Base-by-base conservation (phyloP, 495 filamentous ascomycete genomes). In the Daldinia loculata region DNA sequence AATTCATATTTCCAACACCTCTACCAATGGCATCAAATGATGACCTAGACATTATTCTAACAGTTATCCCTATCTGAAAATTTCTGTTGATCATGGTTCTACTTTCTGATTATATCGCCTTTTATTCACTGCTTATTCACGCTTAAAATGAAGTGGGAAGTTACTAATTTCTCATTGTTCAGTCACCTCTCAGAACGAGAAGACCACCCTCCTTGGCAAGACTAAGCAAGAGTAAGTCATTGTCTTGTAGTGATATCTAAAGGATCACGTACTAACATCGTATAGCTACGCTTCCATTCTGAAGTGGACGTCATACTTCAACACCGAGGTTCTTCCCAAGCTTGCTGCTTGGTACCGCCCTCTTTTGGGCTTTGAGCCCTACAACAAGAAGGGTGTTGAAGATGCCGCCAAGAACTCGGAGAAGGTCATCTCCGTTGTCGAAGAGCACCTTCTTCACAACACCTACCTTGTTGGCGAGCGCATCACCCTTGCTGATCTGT, bases 61-160 rank as follows among this genome's bases (percentile, higher is more conserved):
- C 91, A 97, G 94, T 98, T 98, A 98, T 98, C 94, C 94, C 94
- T 98, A 92, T 90, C 94, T 95, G 92, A 98, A 96, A 81, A 79
- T 80, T 85, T 79, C 74, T 95, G 93, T 97, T 93, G 92, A 95
- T 87, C 72, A 78, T 82, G 69, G 79, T 84, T 84, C 81, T 85
- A 86, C 80, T 82, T 87, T 88, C 85, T 88, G 85, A 88, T 80
- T 76, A 17, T 74, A 32, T 72, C 50, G 56, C 64, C 29, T 68
- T 30, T 67, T 65, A 57, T 48, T 72, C 60, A 19, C 26, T 60
- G 32, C 19, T 62, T 53, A 41, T 74, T 51, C 62, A 61, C 26
- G 24, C 26, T 56, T 75, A 70, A 70, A 68, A 75, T 72, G 56
- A 34, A 72, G 65, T 67, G 66, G 53, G 63, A 59, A 74, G n/a